Evolutionary conservation across 2,329 filamentous ascomycete species (phyloP).

Genomic region (Pyrenophora seminiperda): DNA sequence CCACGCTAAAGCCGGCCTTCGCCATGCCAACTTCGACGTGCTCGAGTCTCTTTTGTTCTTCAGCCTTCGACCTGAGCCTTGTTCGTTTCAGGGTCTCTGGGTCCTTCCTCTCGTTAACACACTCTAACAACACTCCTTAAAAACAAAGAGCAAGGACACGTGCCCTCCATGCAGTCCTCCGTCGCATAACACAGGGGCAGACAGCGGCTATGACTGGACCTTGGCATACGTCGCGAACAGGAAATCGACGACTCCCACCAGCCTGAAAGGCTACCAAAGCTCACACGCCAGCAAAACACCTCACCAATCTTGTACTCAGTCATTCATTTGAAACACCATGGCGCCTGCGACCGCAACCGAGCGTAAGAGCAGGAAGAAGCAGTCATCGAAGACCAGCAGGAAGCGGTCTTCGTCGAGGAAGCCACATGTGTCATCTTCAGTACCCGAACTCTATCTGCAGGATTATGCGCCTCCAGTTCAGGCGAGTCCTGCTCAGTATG

Average conservation of each 20-base stretch:
- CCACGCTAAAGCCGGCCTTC: constrained; percentile 19
- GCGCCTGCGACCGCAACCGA: constrained; percentile 22
- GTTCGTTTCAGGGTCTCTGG: constrained; percentile 9
- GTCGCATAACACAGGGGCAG: constrained; percentile 10
- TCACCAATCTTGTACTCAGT: background rate
- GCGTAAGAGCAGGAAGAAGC: constrained; percentile 30
- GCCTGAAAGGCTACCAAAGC: constrained; percentile 14
- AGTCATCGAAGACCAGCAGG: constrained; percentile 22
- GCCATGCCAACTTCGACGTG: constrained; percentile 14
- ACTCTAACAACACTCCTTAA: constrained; percentile 4
- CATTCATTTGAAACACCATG: constrained; percentile 16
- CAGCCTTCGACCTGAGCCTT: constrained; percentile 12
- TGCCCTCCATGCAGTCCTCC: constrained; percentile 14
- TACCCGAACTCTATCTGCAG: constrained; percentile 19
- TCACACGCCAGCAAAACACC: constrained; percentile 9
- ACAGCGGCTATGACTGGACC: constrained; percentile 24
- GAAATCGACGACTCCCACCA: constrained; percentile 23
- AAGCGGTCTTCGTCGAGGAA: constrained; percentile 21
- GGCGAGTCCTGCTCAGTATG: constrained; percentile 13
- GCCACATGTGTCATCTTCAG: constrained; percentile 20
- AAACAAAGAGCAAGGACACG: constrained; percentile 7
- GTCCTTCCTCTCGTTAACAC: background rate
- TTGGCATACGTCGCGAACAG: constrained; percentile 19
- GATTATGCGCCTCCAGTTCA: constrained; percentile 24
- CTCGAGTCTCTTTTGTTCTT: constrained; percentile 12